Evolutionary conservation across 805 yeast species (phyloP).

Genomic region (Sugiyamaella chiloensis): DNA sequence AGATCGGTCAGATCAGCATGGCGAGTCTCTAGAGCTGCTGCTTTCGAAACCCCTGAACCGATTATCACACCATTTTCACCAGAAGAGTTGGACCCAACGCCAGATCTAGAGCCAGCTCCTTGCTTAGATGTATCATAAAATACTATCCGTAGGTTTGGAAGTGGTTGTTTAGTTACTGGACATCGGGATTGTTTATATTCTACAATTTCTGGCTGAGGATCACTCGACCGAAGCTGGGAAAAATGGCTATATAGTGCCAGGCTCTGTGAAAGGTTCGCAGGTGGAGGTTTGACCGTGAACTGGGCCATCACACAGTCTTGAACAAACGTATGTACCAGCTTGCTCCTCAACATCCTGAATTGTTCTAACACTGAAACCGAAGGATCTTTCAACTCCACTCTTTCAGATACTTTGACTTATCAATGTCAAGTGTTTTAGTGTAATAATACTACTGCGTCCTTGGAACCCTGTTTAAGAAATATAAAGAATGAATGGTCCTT

Average conservation of each 20-base stretch:
- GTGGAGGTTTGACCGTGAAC: conserved; percentile 13
- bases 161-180: conserved; percentile 33
- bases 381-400: no score
- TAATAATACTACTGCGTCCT: no score
- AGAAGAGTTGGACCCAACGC: neutral
- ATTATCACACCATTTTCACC: neutral
- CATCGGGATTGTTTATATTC: conserved; percentile 31
- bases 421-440: no score
- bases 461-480: no score
- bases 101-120: neutral
- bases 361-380: no score
- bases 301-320: conserved; percentile 8
- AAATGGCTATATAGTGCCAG: conserved; percentile 14
- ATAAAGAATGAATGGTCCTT: no score
- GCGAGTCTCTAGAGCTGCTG: neutral
- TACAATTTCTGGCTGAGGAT: conserved; percentile 25
- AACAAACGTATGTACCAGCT: conserved; percentile 2
- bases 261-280: conserved; percentile 14
- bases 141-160: conserved; percentile 26
- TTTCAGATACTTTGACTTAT: no score
- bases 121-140: conserved; percentile 25
- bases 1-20: neutral
- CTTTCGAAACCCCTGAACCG: neutral
- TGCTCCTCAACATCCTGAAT: neutral
- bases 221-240: conserved; percentile 15